Evolutionary conservation across 1,284 basidiomycete species (phyloP).

Genomic region (Leccinum fallax): DNA sequence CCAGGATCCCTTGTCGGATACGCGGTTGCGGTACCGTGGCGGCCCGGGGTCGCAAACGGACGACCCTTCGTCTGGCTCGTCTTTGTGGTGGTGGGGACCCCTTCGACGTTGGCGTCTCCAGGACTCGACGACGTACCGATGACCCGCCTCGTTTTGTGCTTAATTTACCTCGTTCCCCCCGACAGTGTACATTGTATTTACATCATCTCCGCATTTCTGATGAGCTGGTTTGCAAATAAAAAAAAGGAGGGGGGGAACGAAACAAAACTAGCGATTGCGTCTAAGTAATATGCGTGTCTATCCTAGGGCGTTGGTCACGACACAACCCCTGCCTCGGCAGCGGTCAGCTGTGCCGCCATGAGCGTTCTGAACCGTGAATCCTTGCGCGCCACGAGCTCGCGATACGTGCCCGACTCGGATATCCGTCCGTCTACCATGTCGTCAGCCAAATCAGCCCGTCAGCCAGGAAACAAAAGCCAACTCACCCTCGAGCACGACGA

Average conservation of each 20-base stretch:
- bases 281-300: slow-evolving; percentile 7
- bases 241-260: background rate
- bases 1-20: slow-evolving; percentile 2
- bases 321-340: slow-evolving; percentile 40
- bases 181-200: too few species aligned
- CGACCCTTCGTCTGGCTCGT: slow-evolving; percentile 30
- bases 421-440: too few species aligned
- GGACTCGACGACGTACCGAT: slow-evolving; percentile 71
- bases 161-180: too few species aligned
- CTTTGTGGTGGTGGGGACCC: slow-evolving; percentile 80
- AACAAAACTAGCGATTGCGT: slow-evolving; percentile 4
- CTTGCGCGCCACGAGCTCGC: slow-evolving; percentile 20
- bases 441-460: too few species aligned
- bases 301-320: background rate
- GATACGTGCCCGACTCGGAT: too few species aligned
- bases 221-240: slow-evolving; percentile 19
- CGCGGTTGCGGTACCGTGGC: slow-evolving; percentile 17
- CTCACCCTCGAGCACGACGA: too few species aligned
- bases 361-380: slow-evolving; percentile 79
- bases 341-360: slow-evolving; percentile 84
- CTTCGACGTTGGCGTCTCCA: slow-evolving; percentile 70
- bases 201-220: background rate
- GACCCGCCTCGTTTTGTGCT: background rate
- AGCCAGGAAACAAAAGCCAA: too few species aligned
- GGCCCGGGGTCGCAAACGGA: slow-evolving; percentile 1